phyloP scores from a whole-genome alignment of 495 filamentous ascomycete genomes.

The Penicillium odoratum region DNA sequence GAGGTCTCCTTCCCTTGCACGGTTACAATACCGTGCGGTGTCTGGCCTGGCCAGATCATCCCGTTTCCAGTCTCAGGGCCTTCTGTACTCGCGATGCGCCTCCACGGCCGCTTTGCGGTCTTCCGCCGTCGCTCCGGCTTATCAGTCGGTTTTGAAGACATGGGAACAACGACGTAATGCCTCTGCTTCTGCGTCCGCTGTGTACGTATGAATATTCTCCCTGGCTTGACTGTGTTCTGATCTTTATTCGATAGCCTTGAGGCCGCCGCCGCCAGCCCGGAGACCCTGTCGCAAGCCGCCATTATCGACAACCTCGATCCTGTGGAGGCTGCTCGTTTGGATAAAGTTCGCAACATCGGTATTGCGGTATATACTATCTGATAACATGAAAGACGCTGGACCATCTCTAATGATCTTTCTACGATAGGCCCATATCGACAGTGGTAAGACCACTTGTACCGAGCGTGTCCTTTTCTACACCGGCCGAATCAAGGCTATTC shows the following conservation, averaged over 20 bases:
- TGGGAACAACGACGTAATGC: conserved; percentile 45
- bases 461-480: conserved; percentile 99
- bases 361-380: conserved; percentile 70
- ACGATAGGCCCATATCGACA: conserved; percentile 91
- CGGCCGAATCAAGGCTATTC: conserved; percentile 92
- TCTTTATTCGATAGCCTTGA: conserved; percentile 47
- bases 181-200: conserved; percentile 40
- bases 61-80: conserved; percentile 41
- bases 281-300: conserved; percentile 59
- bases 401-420: conserved; percentile 14
- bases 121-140: conserved; percentile 40
- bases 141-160: conserved; percentile 40
- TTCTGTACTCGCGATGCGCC: conserved; percentile 39
- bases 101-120: conserved; percentile 45
- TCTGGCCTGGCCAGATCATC: conserved; percentile 45
- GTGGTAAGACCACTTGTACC: conserved; percentile 95
- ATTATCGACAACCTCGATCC: conserved; percentile 75
- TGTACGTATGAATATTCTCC: conserved; percentile 31
- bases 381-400: not conserved
- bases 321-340: conserved; percentile 71
- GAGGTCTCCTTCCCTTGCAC: conserved; percentile 48
- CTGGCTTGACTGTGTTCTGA: not conserved
- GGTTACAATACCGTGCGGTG: conserved; percentile 43
- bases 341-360: conserved; percentile 90
- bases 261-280: conserved; percentile 60